Conservation (phyloP, 441 rosid species). For the Croton setiger region DNA sequence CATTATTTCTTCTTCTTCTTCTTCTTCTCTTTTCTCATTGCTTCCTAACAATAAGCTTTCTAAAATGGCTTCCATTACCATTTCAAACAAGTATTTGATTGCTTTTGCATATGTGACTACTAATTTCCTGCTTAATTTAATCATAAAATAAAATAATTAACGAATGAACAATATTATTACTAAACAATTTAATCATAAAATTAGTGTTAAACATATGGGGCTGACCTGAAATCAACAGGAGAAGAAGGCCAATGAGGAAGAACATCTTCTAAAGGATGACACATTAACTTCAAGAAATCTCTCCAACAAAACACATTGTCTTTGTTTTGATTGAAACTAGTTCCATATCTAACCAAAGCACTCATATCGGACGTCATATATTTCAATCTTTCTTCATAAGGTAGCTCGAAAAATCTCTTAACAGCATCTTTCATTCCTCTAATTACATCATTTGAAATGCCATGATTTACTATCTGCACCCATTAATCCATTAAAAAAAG, state of each 20-base stretch:
- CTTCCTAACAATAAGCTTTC: conserved; percentile 41
- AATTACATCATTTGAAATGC: conserved; percentile 44
- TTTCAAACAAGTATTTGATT: conserved; percentile 48
- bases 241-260: conserved; percentile 80
- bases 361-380: conserved; percentile 70
- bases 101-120: conserved; percentile 60
- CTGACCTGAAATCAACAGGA: conserved; percentile 65
- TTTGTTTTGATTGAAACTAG: conserved; percentile 74
- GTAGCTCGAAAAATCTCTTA: conserved; percentile 58
- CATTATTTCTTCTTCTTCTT: conserved; percentile 33
- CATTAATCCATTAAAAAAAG: neutral
- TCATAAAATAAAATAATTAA: neutral
- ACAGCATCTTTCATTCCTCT: conserved; percentile 50
- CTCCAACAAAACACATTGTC: conserved; percentile 81
- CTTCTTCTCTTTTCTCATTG: conserved; percentile 8
- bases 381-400: conserved; percentile 67
- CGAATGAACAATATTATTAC: neutral
- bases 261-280: conserved; percentile 51
- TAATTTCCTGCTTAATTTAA: conserved; percentile 44
- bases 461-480: conserved; percentile 69
- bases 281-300: conserved; percentile 71
- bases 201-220: too few species aligned
- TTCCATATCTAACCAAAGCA: conserved; percentile 72
- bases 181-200: too few species aligned
- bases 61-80: conserved; percentile 57